phyloP scores from a whole-genome alignment of 2,329 filamentous ascomycete species.

The Diplodia scrobiculata region DNA sequence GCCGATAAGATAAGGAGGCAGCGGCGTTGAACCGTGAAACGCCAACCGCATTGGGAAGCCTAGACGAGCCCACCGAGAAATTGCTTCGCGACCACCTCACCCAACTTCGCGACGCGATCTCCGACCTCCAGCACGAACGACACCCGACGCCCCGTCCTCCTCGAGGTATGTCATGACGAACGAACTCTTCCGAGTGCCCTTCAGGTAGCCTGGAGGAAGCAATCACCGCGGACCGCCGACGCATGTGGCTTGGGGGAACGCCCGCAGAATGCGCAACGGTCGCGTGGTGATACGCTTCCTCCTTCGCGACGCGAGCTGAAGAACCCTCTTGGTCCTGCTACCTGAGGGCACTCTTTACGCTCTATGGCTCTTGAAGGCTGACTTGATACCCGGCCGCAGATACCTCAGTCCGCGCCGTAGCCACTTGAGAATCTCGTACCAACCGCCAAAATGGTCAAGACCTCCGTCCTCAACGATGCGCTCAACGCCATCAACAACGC shows the following conservation, averaged over 20 bases:
- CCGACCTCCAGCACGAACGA: conserved; percentile 25
- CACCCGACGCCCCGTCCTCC: conserved; percentile 34
- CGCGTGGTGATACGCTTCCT: conserved; percentile 50
- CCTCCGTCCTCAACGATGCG: conserved; percentile 98
- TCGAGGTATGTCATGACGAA: conserved; percentile 44
- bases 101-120: conserved; percentile 18
- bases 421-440: conserved; percentile 78
- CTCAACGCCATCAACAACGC: conserved; percentile 99
- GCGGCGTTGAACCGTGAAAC: neutral
- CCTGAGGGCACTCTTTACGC: conserved; percentile 67
- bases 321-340: conserved; percentile 60
- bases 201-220: conserved; percentile 54
- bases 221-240: conserved; percentile 41
- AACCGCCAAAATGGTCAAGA: conserved; percentile 94
- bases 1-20: neutral
- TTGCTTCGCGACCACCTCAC: conserved; percentile 10
- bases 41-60: conserved; percentile 10
- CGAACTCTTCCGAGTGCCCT: conserved; percentile 47
- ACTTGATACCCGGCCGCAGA: conserved; percentile 53
- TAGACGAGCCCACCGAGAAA: conserved; percentile 25
- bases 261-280: conserved; percentile 3
- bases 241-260: neutral
- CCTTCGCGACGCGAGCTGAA: conserved; percentile 63
- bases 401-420: conserved; percentile 60
- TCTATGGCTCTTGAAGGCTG: conserved; percentile 66